Evolutionary conservation across 352 stramenopile species (phyloP).

Genomic region (Phytophthora pluvialis): DNA sequence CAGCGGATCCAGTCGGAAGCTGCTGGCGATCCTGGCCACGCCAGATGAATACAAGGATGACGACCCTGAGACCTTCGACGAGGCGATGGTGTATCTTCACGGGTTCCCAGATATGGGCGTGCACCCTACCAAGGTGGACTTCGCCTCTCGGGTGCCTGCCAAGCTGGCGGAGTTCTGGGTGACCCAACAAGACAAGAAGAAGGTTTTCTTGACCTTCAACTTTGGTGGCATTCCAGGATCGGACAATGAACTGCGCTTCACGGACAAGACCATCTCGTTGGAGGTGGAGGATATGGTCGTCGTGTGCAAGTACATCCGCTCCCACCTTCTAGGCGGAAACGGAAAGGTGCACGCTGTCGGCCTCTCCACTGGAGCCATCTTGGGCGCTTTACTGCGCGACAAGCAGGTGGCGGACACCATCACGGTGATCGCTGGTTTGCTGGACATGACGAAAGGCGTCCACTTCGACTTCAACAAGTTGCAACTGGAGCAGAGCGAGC

Average conservation of each 20-base stretch:
- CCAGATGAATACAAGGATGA: constrained; percentile 7
- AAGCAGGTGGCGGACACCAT: constrained; percentile 54
- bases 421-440: constrained; percentile 62
- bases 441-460: constrained; percentile 56
- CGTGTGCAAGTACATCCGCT: constrained; percentile 54
- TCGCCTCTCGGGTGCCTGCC: constrained; percentile 60
- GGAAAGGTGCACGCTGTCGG: constrained; percentile 64
- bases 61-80: constrained; percentile 25
- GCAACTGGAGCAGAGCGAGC: constrained; percentile 53
- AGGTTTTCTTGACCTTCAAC: constrained; percentile 66
- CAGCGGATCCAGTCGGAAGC: constrained; percentile 18
- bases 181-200: constrained; percentile 24
- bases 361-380: constrained; percentile 76
- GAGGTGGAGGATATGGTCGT: constrained; percentile 64
- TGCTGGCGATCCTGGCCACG: constrained; percentile 33
- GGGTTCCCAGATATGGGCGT: constrained; percentile 79
- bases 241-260: constrained; percentile 46
- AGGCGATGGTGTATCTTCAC: constrained; percentile 74
- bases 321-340: constrained; percentile 34
- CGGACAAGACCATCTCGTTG: constrained; percentile 60
- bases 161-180: constrained; percentile 70
- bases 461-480: constrained; percentile 59
- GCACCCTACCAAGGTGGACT: constrained; percentile 55
- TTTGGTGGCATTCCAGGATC: constrained; percentile 73
- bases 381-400: constrained; percentile 63